These are phyloP conservation scores for Diplotaxis tenuifolia DNA, from an alignment of 345 rosid genomes.

Conservation along the genomic window DNA sequence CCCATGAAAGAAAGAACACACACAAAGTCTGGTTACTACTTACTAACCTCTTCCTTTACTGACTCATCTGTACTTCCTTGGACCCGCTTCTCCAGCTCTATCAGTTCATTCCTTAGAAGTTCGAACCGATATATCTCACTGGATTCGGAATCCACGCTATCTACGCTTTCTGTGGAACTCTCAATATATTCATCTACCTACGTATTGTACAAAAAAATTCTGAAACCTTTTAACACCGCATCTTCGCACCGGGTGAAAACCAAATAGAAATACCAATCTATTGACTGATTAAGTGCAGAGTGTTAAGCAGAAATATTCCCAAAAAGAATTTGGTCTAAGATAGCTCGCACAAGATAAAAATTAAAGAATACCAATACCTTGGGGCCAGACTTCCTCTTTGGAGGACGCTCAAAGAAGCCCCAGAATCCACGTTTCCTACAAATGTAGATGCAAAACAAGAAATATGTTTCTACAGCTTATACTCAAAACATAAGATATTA, in stretches of 20 bases:
- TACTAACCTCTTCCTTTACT: slow-evolving; percentile 65
- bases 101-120: slow-evolving; percentile 76
- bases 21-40: neutral
- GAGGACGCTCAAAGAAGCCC: slow-evolving; percentile 48
- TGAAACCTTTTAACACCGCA: slow-evolving; percentile 14
- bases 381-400: slow-evolving; percentile 43
- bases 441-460: slow-evolving; percentile 21
- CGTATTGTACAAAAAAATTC: slow-evolving; percentile 25
- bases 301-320: neutral
- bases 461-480: slow-evolving; percentile 3
- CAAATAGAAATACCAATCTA: neutral
- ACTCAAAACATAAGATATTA: slow-evolving; percentile 2
- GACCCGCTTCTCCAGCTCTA: slow-evolving; percentile 90
- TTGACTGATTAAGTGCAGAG: neutral
- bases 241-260: slow-evolving; percentile 8
- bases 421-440: slow-evolving; percentile 60
- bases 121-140: slow-evolving; percentile 77
- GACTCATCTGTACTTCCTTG: slow-evolving; percentile 70
- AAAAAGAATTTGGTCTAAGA: neutral
- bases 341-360: slow-evolving; percentile 3
- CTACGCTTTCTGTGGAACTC: slow-evolving; percentile 38
- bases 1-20: neutral
- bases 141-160: slow-evolving; percentile 47
- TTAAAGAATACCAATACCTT: slow-evolving; percentile 35
- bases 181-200: slow-evolving; percentile 54